phyloP scores from a whole-genome alignment of 257 asterid species.

The Orobanche coerulescens region DNA sequence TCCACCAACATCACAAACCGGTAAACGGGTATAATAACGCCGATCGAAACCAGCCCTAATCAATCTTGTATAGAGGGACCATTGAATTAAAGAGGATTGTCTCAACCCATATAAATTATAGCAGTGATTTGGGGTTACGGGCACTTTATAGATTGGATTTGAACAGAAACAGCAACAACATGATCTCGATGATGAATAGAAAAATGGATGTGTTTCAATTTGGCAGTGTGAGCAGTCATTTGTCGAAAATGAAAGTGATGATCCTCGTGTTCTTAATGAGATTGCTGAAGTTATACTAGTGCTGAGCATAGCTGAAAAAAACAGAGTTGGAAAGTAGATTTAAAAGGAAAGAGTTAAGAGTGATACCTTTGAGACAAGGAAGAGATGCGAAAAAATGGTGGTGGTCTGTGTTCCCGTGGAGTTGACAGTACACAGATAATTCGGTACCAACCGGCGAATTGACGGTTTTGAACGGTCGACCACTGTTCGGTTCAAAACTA shows the following conservation, averaged over 20 bases:
- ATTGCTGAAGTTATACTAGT: slow-evolving; percentile 44
- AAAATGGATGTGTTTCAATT: slow-evolving; percentile 34
- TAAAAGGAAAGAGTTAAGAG: not conserved
- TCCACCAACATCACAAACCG: slow-evolving; percentile 32
- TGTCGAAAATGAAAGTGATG: slow-evolving; percentile 34
- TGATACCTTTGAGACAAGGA: slow-evolving; percentile 28
- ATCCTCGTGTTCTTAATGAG: slow-evolving; percentile 45
- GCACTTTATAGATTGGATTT: slow-evolving; percentile 32
- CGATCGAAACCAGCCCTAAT: slow-evolving; percentile 45
- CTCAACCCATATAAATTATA: slow-evolving; percentile 43
- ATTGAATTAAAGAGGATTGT: slow-evolving; percentile 73
- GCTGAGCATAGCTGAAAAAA: slow-evolving; percentile 44
- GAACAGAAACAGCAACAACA: slow-evolving; percentile 58
- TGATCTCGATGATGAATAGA: slow-evolving; percentile 37
- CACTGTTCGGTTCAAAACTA: no score
- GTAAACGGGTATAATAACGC: slow-evolving; percentile 30
- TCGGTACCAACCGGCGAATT: no score
- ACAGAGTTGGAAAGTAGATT: slow-evolving; percentile 8
- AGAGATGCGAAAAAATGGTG: slow-evolving; percentile 25
- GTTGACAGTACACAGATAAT: slow-evolving; percentile 9
- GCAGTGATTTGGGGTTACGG: slow-evolving; percentile 37
- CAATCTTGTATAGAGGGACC: slow-evolving; percentile 43
- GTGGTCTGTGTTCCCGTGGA: slow-evolving; percentile 11
- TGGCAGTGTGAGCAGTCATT: slow-evolving; percentile 34
- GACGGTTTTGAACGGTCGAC: no score